These are phyloP conservation scores for Alternaria triticimaculans DNA, from an alignment of 2,329 filamentous ascomycete genomes.

Conservation along the genomic window DNA sequence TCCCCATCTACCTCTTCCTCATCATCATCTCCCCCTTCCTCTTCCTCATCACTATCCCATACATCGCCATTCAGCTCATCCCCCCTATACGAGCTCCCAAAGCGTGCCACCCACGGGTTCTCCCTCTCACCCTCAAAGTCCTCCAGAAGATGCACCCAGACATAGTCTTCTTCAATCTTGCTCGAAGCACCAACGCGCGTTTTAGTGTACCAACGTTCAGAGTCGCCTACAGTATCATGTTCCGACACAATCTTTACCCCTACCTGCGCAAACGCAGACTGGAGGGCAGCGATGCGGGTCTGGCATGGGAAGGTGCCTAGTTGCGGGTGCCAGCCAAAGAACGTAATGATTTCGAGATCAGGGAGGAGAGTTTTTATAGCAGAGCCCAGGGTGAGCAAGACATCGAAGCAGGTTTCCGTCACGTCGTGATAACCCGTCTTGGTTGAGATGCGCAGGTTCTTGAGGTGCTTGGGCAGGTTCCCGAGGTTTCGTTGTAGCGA, in stretches of 20 bases:
- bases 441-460: neutral
- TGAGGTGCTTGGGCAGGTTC: constrained; percentile 2
- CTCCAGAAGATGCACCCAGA: neutral
- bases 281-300: neutral
- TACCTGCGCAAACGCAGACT: neutral
- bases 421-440: neutral
- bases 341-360: neutral
- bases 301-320: constrained; percentile 9
- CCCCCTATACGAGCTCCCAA: neutral
- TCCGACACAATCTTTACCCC: neutral
- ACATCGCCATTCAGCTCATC: neutral
- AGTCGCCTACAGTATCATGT: neutral
- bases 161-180: constrained; percentile 1
- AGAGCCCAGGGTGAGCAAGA: neutral
- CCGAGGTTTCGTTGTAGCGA: neutral
- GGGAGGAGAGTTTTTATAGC: neutral
- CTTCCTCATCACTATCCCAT: neutral
- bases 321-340: constrained; percentile 6
- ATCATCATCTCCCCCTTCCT: neutral
- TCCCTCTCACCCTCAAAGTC: neutral
- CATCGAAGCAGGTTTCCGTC: neutral
- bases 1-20: neutral
- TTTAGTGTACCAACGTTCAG: neutral
- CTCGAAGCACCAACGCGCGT: neutral
- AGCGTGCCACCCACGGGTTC: neutral